A percentile compares a stretch with the other conserved stretches of the same genome.
These are phyloP conservation scores for Plasmodium berghei DNA, from an alignment of 169 alveolate species.

Conservation along the genomic window DNA sequence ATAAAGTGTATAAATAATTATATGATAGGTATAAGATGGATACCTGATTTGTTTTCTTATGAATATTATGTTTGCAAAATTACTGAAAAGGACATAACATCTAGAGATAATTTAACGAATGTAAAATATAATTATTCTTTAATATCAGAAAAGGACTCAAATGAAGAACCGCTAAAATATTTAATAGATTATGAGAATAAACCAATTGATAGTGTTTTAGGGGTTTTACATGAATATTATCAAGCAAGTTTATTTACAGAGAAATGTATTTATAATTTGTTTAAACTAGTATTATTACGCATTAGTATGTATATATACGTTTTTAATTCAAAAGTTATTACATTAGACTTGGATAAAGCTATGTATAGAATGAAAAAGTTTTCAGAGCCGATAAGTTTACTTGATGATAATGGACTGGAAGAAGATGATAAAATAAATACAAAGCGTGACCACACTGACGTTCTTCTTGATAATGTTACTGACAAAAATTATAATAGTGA, in stretches of 20 bases:
- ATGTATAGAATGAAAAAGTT: constrained; percentile 72
- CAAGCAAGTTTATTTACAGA: constrained; percentile 71
- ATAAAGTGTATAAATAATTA: constrained; percentile 64
- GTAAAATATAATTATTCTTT: constrained; percentile 31
- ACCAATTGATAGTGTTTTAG: constrained; percentile 38
- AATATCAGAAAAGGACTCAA: constrained; percentile 25
- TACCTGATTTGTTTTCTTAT: constrained; percentile 58
- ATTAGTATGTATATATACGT: constrained; percentile 38
- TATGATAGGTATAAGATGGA: constrained; percentile 74
- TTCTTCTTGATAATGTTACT: neutral
- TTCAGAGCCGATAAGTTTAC: constrained; percentile 65
- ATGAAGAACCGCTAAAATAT: constrained; percentile 21
- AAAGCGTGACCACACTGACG: neutral
- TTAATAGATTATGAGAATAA: constrained; percentile 61
- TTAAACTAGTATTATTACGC: constrained; percentile 62
- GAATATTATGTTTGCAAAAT: constrained; percentile 71
- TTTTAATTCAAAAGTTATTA: constrained; percentile 27
- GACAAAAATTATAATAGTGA: neutral
- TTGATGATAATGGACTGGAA: constrained; percentile 1
- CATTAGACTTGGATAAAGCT: constrained; percentile 70
- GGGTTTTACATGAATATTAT: constrained; percentile 68
- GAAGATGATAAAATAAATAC: constrained; percentile 2
- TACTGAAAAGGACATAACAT: constrained; percentile 11
- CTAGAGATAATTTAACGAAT: constrained; percentile 11
- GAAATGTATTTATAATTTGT: constrained; percentile 68